Percentiles rank a stretch among this genome's conserved stretches.
phyloP scores from a whole-genome alignment of 169 alveolate species.

The Eimeria maxima region DNA sequence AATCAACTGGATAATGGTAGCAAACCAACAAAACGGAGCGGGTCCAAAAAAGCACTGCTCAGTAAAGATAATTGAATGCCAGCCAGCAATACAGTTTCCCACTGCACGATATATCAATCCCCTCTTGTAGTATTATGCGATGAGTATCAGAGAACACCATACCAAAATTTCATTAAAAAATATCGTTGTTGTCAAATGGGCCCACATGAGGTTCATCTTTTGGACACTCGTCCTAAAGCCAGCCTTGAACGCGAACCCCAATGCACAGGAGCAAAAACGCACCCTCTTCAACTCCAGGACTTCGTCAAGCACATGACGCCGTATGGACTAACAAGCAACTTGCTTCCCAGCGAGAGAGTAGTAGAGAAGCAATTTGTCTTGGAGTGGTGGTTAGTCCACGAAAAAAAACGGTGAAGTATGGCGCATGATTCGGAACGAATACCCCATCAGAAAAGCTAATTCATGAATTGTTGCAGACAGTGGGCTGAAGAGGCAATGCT shows the following conservation, averaged over 20 bases:
- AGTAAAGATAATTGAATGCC: neutral
- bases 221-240: neutral
- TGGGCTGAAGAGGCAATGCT: neutral
- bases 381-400: neutral
- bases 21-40: neutral
- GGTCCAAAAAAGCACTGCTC: neutral
- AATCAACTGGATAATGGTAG: neutral
- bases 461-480: neutral
- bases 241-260: neutral
- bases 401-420: neutral
- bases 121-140: too few relatives aligned
- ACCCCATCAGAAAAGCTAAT: neutral
- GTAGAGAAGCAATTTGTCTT: neutral
- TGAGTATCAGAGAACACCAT: neutral
- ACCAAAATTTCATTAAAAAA: too few relatives aligned
- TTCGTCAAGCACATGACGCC: neutral
- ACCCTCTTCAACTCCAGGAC: neutral
- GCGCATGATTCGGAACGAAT: neutral
- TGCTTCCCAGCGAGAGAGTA: neutral
- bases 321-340: neutral
- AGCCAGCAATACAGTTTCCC: neutral
- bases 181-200: too few relatives aligned
- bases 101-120: too few relatives aligned
- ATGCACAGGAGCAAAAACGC: neutral
- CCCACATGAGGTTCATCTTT: neutral